A percentile compares a stretch with the other conserved stretches of the same genome.
Conservation (phyloP, 768 basidiomycete species). For the Tricholoma sp. region DNA sequence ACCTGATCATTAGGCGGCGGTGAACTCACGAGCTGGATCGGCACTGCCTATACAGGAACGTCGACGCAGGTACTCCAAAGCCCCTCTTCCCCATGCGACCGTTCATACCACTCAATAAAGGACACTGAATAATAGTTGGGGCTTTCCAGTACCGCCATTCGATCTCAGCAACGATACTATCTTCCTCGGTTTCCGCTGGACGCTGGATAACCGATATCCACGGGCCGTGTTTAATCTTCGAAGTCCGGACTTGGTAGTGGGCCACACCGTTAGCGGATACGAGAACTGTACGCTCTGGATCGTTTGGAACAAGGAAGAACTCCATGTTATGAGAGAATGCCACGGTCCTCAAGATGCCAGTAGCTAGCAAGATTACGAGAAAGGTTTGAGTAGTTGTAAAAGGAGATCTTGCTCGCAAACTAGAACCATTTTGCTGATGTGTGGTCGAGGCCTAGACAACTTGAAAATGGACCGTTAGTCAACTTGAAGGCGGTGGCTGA, state of each 20-base stretch:
- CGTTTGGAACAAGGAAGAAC: slow-evolving; percentile 47
- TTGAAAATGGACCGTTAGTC: too few relatives aligned
- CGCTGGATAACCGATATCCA: slow-evolving; percentile 37
- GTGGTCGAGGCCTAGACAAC: not conserved
- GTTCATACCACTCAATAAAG: slow-evolving; percentile 28
- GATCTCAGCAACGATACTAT: slow-evolving; percentile 44
- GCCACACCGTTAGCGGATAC: slow-evolving; percentile 46
- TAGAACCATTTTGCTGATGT: not conserved
- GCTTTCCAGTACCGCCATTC: slow-evolving; percentile 39
- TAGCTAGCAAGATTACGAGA: not conserved
- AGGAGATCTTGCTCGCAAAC: not conserved
- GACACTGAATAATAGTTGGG: slow-evolving; percentile 39
- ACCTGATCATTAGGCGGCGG: not conserved
- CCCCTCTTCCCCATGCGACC: slow-evolving; percentile 21
- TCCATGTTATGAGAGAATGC: slow-evolving; percentile 33
- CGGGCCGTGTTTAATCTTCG: slow-evolving; percentile 24
- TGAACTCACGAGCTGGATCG: slow-evolving; percentile 37
- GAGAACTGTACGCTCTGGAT: slow-evolving; percentile 43
- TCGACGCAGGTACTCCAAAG: slow-evolving; percentile 27
- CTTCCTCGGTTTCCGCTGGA: slow-evolving; percentile 30
- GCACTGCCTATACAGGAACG: slow-evolving; percentile 39
- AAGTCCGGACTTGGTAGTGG: slow-evolving; percentile 44
- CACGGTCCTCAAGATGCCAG: not conserved
- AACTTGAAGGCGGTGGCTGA: too few relatives aligned
- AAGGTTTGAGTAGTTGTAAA: not conserved